phyloP scores from a whole-genome alignment of 2,329 filamentous ascomycete species.

The Fusarium stilboides region DNA sequence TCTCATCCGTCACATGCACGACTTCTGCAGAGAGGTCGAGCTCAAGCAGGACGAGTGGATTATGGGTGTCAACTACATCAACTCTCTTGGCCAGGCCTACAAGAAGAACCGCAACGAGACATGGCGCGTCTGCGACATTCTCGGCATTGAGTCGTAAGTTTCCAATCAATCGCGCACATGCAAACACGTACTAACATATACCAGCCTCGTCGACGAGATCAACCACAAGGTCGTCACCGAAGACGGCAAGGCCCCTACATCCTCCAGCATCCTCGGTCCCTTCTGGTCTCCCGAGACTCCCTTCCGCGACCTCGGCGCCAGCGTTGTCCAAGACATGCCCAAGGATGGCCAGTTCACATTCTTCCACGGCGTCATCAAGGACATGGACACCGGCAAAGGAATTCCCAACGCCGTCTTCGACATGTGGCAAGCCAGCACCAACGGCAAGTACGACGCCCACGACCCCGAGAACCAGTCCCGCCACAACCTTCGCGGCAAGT shows the following conservation, averaged over 20 bases:
- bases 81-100: constrained; percentile 79
- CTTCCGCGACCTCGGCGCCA: constrained; percentile 76
- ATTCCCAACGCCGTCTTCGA: constrained; percentile 80
- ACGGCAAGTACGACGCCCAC: constrained; percentile 84
- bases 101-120: constrained; percentile 80
- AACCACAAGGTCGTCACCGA: constrained; percentile 75
- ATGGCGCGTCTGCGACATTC: constrained; percentile 79
- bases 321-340: constrained; percentile 75
- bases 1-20: constrained; percentile 81
- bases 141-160: constrained; percentile 79
- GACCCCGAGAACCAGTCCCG: constrained; percentile 79
- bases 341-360: constrained; percentile 72
- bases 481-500: constrained; percentile 85
- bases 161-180: background rate
- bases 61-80: constrained; percentile 80
- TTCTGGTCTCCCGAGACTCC: constrained; percentile 85
- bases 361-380: constrained; percentile 79
- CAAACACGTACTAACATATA: constrained; percentile 1
- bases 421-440: constrained; percentile 83
- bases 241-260: constrained; percentile 75
- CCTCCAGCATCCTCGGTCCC: constrained; percentile 81
- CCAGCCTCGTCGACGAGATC: constrained; percentile 63
- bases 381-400: constrained; percentile 75
- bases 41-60: constrained; percentile 85
- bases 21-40: constrained; percentile 84